Conservation (phyloP, 2,329 filamentous ascomycete species). For the Penicillium sp. region DNA sequence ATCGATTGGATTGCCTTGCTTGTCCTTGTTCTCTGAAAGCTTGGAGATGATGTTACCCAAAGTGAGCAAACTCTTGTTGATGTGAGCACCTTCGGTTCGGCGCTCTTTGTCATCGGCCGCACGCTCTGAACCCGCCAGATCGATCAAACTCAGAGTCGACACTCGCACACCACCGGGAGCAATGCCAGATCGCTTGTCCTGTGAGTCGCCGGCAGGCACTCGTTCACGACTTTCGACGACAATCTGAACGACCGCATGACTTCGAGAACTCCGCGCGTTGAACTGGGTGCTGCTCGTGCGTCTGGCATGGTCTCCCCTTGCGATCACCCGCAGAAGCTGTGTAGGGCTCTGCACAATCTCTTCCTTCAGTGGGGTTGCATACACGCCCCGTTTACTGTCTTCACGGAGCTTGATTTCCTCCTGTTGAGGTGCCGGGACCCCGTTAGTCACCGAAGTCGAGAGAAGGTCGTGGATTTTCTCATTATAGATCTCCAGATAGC, state of each 20-base stretch:
- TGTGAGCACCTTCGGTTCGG: slow-evolving; percentile 91
- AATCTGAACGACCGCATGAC: slow-evolving; percentile 97
- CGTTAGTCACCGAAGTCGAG: slow-evolving; percentile 68
- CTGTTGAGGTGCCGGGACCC: slow-evolving; percentile 61
- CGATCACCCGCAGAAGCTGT: slow-evolving; percentile 90
- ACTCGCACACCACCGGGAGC: slow-evolving; percentile 89
- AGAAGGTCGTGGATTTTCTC: slow-evolving; percentile 95
- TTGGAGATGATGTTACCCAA: slow-evolving; percentile 92
- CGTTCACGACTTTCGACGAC: slow-evolving; percentile 96
- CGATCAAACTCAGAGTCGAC: slow-evolving; percentile 91
- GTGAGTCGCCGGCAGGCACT: slow-evolving; percentile 59
- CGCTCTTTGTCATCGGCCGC: slow-evolving; percentile 95
- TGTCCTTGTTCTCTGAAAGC: slow-evolving; percentile 87
- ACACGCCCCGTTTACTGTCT: slow-evolving; percentile 94
- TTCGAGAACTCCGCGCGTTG: slow-evolving; percentile 93
- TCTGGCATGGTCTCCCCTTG: slow-evolving; percentile 86
- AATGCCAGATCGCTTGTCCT: slow-evolving; percentile 70
- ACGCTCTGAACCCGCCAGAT: slow-evolving; percentile 93
- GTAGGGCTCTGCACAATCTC: slow-evolving; percentile 98
- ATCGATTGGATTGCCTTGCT: slow-evolving; percentile 70
- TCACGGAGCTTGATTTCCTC: slow-evolving; percentile 98
- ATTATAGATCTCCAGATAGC: slow-evolving; percentile 98
- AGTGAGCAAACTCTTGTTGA: slow-evolving; percentile 96
- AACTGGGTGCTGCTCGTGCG: slow-evolving; percentile 94
- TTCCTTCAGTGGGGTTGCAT: slow-evolving; percentile 93